Percentiles rank a stretch among this genome's conserved stretches.
phyloP scores from a whole-genome alignment of 2,329 filamentous ascomycete species.

The Tolypocladium album region DNA sequence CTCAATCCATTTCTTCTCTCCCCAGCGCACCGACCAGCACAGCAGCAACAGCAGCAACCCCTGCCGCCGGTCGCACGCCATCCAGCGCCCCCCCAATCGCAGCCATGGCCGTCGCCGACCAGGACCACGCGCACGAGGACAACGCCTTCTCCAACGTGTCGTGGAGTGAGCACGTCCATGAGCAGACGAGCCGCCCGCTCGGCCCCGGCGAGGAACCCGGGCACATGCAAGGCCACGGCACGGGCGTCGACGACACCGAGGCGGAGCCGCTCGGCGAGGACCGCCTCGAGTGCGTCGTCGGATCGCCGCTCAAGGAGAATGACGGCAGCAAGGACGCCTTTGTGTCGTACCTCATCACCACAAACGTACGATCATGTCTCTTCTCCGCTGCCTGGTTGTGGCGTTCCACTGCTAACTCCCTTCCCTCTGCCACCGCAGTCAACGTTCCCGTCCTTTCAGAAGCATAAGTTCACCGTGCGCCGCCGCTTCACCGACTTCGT shows the following conservation, averaged over 20 bases:
- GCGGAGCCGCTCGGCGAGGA: conserved; percentile 58
- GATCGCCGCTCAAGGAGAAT: conserved; percentile 82
- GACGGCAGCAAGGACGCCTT: conserved; percentile 95
- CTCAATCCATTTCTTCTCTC: neutral
- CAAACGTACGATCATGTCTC: conserved; percentile 49
- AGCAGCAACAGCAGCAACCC: neutral
- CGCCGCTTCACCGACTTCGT: conserved; percentile 96
- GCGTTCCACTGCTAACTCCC: neutral
- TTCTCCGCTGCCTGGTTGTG: neutral
- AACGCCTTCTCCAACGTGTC: conserved; percentile 76
- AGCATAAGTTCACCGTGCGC: conserved; percentile 65
- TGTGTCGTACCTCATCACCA: conserved; percentile 90
- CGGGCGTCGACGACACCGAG: conserved; percentile 42
- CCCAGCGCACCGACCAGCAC: neutral
- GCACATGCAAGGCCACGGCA: conserved; percentile 30
- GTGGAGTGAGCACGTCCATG: conserved; percentile 54
- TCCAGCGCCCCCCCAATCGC: neutral
- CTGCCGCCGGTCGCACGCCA: neutral
- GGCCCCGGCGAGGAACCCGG: conserved; percentile 14
- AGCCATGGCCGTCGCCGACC: conserved; percentile 32
- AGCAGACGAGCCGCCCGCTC: conserved; percentile 18
- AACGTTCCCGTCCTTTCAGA: conserved; percentile 88
- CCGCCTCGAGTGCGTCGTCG: conserved; percentile 72
- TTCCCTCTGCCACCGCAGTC: conserved; percentile 44
- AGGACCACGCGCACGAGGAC: conserved; percentile 41